Evolutionary conservation across 306 rosid species (phyloP).

Genomic region (Crotalaria pallida): DNA sequence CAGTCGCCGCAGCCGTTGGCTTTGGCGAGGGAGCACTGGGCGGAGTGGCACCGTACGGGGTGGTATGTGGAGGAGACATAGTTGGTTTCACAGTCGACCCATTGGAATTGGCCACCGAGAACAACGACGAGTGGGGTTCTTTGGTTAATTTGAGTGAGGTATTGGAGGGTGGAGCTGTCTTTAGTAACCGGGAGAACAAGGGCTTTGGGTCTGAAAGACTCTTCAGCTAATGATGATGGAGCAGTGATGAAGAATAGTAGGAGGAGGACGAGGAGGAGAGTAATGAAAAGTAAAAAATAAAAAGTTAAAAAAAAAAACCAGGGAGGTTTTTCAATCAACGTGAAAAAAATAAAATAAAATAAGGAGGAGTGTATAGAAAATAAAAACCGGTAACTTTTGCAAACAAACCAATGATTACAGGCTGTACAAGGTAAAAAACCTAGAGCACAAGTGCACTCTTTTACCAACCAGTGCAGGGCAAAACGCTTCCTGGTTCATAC

Average conservation of each 20-base stretch:
- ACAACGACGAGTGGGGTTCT: constrained; percentile 51
- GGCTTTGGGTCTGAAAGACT: constrained; percentile 52
- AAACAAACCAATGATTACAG: no score
- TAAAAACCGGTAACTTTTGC: no score
- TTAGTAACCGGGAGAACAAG: constrained; percentile 31
- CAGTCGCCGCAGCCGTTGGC: constrained; percentile 43
- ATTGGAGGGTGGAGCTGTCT: constrained; percentile 42
- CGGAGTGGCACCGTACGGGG: constrained; percentile 42
- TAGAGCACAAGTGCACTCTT: no score
- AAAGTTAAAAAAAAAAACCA: no score
- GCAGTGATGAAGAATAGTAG: neutral
- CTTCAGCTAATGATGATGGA: constrained; percentile 26
- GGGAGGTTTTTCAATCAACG: no score
- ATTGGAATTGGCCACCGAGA: constrained; percentile 52
- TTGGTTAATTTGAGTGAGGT: constrained; percentile 40
- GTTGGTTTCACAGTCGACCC: constrained; percentile 40
- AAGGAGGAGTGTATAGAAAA: no score
- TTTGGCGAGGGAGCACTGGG: constrained; percentile 56
- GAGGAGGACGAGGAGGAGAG: neutral
- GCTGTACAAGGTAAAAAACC: no score
- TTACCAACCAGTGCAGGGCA: no score
- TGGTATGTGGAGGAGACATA: constrained; percentile 53
- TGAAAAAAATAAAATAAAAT: no score
- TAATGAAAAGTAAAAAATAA: no score
- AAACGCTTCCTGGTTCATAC: no score